phyloP scores from a whole-genome alignment of 208 protist species.

The Trypanosoma vivax region DNA sequence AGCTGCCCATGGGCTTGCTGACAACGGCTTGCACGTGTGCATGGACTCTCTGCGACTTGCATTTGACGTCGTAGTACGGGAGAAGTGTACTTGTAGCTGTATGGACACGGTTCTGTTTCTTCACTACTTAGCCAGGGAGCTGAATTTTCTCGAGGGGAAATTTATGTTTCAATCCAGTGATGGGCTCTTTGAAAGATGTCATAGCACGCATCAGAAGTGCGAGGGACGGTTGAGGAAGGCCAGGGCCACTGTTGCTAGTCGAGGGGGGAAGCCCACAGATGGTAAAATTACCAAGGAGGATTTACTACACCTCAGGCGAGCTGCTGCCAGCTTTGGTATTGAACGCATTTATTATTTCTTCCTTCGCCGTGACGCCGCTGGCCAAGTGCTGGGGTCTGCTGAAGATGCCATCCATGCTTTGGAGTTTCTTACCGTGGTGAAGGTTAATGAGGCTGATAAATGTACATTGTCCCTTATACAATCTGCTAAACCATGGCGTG shows the following conservation, averaged over 20 bases:
- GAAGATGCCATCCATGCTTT: constrained; percentile 56
- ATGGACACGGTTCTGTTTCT: constrained; percentile 43
- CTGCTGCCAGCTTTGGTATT: constrained; percentile 45
- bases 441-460: constrained; percentile 26
- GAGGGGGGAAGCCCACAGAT: not conserved
- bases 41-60: constrained; percentile 27
- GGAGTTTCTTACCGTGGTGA: constrained; percentile 44
- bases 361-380: constrained; percentile 17
- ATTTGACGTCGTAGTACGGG: constrained; percentile 24
- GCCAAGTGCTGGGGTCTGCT: constrained; percentile 19
- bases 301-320: constrained; percentile 20
- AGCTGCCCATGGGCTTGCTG: constrained; percentile 47
- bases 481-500: not conserved
- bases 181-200: no score
- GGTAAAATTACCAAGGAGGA: not conserved
- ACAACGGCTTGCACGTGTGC: constrained; percentile 41
- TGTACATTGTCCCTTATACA: constrained; percentile 3
- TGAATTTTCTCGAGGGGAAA: constrained; percentile 28
- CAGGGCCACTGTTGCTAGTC: no score
- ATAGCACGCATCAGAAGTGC: no score
- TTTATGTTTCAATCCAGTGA: not conserved
- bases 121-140: constrained; percentile 57
- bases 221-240: no score
- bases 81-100: constrained; percentile 27
- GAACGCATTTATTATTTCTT: constrained; percentile 64